A percentile compares a stretch with the other conserved stretches of the same genome.
These are phyloP conservation scores for Nemania sp. DNA, from an alignment of 2,329 filamentous ascomycete genomes.

Conservation along the genomic window DNA sequence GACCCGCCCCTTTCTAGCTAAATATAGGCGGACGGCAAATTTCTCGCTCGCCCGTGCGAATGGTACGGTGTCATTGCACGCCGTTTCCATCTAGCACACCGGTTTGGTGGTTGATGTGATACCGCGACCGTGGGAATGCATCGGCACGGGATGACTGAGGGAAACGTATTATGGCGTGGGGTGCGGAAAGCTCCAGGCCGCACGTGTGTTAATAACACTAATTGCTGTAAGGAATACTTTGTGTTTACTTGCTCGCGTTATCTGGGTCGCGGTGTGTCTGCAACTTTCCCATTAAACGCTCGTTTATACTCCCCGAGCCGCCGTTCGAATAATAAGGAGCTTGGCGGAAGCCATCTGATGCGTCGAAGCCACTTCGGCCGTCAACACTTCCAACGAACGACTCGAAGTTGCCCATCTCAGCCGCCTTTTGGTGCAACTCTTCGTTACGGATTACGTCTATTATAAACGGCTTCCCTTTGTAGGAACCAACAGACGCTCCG, in stretches of 20 bases:
- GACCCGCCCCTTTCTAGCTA: too few relatives aligned
- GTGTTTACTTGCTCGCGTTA: slow-evolving; percentile 7
- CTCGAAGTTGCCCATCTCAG: slow-evolving; percentile 51
- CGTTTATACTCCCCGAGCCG: slow-evolving; percentile 52
- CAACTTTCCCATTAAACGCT: slow-evolving; percentile 53
- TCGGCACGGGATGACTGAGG: too few relatives aligned
- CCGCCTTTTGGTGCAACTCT: slow-evolving; percentile 52
- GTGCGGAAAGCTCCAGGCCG: neutral
- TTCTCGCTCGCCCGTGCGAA: too few relatives aligned
- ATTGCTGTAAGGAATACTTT: neutral
- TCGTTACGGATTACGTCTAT: slow-evolving; percentile 56
- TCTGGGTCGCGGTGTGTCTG: slow-evolving; percentile 29
- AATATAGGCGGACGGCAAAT: too few relatives aligned
- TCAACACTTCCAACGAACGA: slow-evolving; percentile 58
- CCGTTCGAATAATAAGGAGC: slow-evolving; percentile 45
- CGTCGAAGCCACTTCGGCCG: slow-evolving; percentile 54
- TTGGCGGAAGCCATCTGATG: slow-evolving; percentile 49
- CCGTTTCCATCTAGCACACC: neutral
- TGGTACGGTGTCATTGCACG: neutral
- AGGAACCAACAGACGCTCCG: slow-evolving; percentile 53
- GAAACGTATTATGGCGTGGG: neutral
- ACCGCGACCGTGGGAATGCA: neutral
- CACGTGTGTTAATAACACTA: slow-evolving; percentile 1
- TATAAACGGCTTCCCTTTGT: slow-evolving; percentile 55
- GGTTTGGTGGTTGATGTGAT: neutral